Conservation (phyloP, 805 yeast species). For the Saccharomycopsis sp. region DNA sequence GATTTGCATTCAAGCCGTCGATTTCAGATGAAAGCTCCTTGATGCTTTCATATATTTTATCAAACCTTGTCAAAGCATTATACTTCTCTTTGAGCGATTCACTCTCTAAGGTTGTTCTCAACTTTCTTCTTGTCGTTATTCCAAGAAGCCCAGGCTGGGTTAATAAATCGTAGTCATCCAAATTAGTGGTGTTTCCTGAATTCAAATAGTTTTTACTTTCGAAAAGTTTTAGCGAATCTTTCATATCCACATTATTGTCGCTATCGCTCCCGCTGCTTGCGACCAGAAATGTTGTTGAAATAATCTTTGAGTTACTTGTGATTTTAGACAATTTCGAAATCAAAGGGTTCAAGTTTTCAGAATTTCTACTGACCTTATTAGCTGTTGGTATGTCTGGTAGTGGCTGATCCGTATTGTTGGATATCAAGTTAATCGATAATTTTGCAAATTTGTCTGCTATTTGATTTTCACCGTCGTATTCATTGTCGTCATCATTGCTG, state of each 20-base stretch:
- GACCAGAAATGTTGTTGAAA: not conserved
- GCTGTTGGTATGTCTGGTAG: not conserved
- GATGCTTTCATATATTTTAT: slow-evolving; percentile 30
- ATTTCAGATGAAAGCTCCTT: slow-evolving; percentile 8
- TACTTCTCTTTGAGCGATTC: slow-evolving; percentile 53
- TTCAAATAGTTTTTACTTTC: slow-evolving; percentile 12
- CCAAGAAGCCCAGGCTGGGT: slow-evolving; percentile 41
- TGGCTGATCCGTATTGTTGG: not conserved
- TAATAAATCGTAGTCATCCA: slow-evolving; percentile 4
- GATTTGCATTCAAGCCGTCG: slow-evolving; percentile 9
- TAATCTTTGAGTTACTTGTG: not conserved
- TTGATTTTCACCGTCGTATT: not conserved
- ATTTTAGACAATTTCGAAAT: not conserved
- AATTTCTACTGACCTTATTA: not conserved
- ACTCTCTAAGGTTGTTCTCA: slow-evolving; percentile 53
- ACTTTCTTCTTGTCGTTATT: slow-evolving; percentile 50
- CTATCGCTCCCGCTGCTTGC: not conserved
- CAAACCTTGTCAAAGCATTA: slow-evolving; percentile 39
- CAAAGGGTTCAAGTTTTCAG: not conserved
- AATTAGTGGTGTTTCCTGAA: not conserved
- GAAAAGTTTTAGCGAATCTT: not conserved
- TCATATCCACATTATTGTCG: not conserved
- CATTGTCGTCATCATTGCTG: not conserved
- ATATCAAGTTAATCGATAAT: slow-evolving; percentile 8
- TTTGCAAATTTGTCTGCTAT: slow-evolving; percentile 12